phyloP scores from a whole-genome alignment of 2,329 filamentous ascomycete genomes.

The Trichoderma lentiforme region DNA sequence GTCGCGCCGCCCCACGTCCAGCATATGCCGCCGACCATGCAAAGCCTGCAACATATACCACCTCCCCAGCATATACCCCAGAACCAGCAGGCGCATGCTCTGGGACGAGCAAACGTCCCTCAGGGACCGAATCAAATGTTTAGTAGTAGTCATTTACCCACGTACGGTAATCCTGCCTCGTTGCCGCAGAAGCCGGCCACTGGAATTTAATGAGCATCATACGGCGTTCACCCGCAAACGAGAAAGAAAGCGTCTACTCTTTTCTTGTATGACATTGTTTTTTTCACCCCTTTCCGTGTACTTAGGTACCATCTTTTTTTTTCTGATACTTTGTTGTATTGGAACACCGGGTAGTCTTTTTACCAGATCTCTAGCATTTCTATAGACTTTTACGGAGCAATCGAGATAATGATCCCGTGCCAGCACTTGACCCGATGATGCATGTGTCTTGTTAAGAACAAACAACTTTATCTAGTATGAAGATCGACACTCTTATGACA shows the following conservation, averaged over 20 bases:
- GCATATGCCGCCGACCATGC: constrained; percentile 42
- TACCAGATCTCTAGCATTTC: neutral
- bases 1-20: constrained; percentile 32
- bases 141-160: constrained; percentile 49
- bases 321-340: neutral
- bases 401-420: neutral
- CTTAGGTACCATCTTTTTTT: neutral
- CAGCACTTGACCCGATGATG: neutral
- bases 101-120: constrained; percentile 44
- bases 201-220: constrained; percentile 41
- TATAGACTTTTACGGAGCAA: neutral
- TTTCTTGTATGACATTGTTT: neutral
- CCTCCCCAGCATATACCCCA: constrained; percentile 43
- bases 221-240: constrained; percentile 25
- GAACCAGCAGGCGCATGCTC: constrained; percentile 39
- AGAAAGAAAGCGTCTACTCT: neutral
- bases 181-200: constrained; percentile 57
- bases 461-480: neutral
- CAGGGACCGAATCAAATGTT: constrained; percentile 46
- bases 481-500: neutral
- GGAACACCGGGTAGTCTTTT: neutral
- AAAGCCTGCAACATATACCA: constrained; percentile 38
- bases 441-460: neutral
- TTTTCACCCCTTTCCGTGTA: neutral
- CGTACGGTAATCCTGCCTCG: constrained; percentile 59